Evolutionary conservation across 768 basidiomycete species (phyloP).

Genomic region (Pisolithus marmoratus): DNA sequence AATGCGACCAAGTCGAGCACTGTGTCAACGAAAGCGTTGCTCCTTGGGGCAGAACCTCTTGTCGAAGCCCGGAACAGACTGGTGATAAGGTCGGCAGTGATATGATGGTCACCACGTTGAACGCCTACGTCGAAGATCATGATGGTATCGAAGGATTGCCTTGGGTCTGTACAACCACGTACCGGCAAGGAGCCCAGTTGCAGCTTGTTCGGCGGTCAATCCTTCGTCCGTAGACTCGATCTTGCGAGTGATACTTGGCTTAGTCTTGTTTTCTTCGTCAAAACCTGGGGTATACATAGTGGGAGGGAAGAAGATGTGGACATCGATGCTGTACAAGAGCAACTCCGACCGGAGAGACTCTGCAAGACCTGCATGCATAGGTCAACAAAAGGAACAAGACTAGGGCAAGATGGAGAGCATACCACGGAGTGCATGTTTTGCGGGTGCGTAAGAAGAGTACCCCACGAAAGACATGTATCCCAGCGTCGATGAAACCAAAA

Average conservation of each 20-base stretch:
- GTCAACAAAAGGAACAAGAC: not conserved
- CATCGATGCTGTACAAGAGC: constrained; percentile 66
- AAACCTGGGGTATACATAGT: constrained; percentile 78
- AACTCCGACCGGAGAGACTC: constrained; percentile 80
- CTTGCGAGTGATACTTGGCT: constrained; percentile 67
- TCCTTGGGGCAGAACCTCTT: constrained; percentile 54
- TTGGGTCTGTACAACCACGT: constrained; percentile 5
- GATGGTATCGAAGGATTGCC: not conserved
- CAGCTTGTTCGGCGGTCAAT: constrained; percentile 57
- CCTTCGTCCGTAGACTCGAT: constrained; percentile 74
- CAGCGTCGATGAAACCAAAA: constrained; percentile 70
- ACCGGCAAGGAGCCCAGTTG: constrained; percentile 56
- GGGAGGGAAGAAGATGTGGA: constrained; percentile 79
- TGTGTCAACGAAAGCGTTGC: constrained; percentile 54
- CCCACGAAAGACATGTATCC: constrained; percentile 75
- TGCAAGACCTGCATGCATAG: constrained; percentile 55
- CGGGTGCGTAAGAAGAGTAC: constrained; percentile 74
- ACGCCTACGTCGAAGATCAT: constrained; percentile 44
- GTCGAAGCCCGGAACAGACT: constrained; percentile 63
- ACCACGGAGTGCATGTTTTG: constrained; percentile 86
- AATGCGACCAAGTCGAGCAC: constrained; percentile 36
- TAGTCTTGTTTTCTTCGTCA: constrained; percentile 68
- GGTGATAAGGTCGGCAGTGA: constrained; percentile 66
- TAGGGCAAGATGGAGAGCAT: constrained; percentile 2
- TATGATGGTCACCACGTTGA: constrained; percentile 63